A percentile compares a stretch with the other conserved stretches of the same genome.
Evolutionary conservation across 768 basidiomycete genomes (phyloP).

Genomic region (Pleurotus giganteus): DNA sequence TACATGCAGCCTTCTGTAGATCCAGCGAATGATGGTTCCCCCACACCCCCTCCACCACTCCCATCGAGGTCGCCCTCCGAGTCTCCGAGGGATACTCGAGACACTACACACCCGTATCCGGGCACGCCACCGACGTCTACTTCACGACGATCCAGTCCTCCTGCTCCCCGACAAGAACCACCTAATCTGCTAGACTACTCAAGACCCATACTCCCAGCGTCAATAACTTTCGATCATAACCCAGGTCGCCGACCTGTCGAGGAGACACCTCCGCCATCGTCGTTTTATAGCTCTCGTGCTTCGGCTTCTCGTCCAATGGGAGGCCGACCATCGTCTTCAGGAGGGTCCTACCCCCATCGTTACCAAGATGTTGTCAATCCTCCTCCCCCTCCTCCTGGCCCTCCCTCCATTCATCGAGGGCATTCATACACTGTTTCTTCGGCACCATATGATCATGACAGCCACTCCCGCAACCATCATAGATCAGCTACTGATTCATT

Average conservation of each 20-base stretch:
- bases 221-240: background rate
- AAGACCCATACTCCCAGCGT: background rate
- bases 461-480: background rate
- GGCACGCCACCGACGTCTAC: background rate
- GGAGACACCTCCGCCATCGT: background rate
- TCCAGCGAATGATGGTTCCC: background rate
- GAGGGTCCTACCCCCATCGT: background rate
- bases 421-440: background rate
- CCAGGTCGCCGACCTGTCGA: background rate
- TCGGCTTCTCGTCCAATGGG: background rate
- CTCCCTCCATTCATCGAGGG: background rate
- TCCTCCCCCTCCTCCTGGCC: background rate
- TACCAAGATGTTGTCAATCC: no score
- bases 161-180: background rate
- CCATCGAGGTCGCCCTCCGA: background rate
- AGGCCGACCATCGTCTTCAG: slow-evolving; percentile 1
- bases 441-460: background rate
- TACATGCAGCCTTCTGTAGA: background rate
- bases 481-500: background rate
- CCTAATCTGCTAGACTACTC: background rate
- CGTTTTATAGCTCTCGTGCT: background rate
- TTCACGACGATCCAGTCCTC: background rate
- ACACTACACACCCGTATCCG: background rate
- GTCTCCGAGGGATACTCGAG: background rate
- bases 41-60: background rate